phyloP scores from a whole-genome alignment of 2,329 filamentous ascomycete species.

The Mycocentrospora acerina region DNA sequence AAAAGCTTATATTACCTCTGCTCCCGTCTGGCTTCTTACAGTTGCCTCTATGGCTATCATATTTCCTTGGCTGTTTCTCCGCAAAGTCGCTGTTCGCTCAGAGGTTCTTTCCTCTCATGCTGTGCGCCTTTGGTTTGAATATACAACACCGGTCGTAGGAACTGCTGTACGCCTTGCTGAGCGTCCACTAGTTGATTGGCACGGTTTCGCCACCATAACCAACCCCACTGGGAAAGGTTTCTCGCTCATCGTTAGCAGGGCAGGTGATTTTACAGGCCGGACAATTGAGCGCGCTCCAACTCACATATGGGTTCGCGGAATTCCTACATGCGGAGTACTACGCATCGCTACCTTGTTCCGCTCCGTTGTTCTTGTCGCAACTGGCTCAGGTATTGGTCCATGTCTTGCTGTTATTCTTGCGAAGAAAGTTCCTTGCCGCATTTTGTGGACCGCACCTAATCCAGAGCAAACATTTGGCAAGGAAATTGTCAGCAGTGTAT shows the following conservation, averaged over 20 bases:
- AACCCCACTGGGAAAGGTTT: conserved; percentile 31
- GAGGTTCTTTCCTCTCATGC: conserved; percentile 75
- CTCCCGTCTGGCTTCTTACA: conserved; percentile 67
- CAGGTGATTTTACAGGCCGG: conserved; percentile 42
- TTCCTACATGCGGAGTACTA: conserved; percentile 40
- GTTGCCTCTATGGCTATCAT: conserved; percentile 67
- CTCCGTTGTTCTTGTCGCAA: conserved; percentile 41
- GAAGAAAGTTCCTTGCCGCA: conserved; percentile 54
- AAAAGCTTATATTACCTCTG: conserved; percentile 26
- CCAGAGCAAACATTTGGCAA: conserved; percentile 67
- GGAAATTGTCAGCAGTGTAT: conserved; percentile 61
- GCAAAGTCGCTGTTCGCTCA: conserved; percentile 65
- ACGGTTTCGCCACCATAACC: conserved; percentile 45
- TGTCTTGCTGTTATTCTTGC: conserved; percentile 56
- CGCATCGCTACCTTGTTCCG: conserved; percentile 40
- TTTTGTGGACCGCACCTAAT: conserved; percentile 70
- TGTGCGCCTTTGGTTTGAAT: conserved; percentile 61
- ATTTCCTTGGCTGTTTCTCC: conserved; percentile 73
- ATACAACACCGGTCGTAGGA: conserved; percentile 35
- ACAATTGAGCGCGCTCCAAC: conserved; percentile 35
- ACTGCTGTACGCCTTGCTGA: conserved; percentile 35
- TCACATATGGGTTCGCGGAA: conserved; percentile 41
- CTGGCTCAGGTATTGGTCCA: conserved; percentile 43
- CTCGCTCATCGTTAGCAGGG: conserved; percentile 41
- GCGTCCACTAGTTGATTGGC: conserved; percentile 39